Base-by-base conservation (phyloP, 2,329 filamentous ascomycete genomes). In the Stagonosporopsis rhizophila region DNA sequence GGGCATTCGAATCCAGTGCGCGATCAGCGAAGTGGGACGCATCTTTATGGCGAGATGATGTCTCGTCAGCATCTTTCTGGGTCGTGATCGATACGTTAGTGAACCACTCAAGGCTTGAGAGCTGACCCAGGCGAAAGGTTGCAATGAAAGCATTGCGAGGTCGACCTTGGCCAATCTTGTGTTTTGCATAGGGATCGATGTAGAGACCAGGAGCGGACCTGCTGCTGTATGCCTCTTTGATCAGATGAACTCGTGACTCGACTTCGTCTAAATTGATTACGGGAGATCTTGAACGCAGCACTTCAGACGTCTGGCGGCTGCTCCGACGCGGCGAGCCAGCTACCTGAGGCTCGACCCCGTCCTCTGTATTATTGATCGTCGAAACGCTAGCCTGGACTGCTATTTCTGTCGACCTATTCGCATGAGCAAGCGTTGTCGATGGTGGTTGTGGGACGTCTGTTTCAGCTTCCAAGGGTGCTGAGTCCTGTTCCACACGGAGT, bases 101-200 rank as follows among this genome's bases (percentile, higher is more conserved):
- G 35, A 73, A 80, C 75, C 78, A 80, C 0, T 67, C 62, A 3
- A 78, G 45, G 6, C 70, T 60, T 19, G 64, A 61, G 9, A 82
- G 62, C 6, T 65, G 59, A 15, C 59, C 40, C 14, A 72, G 72
- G 52, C 76, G 80, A 62, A 82, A 72, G 1, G 80, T 76, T 6
- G 73, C 77, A 25, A 82, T 75, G 20, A 77, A 66, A 8, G 77
- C 75, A 52, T 78, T 80, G 15, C 69, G 70, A 8, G 79, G 79
- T 25, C 79, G 72, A 22, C 80, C 80, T 37, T 69, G 67, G 22
- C 37, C 62, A 58, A 64, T 65, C 55, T 62, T 73, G 41, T 53
- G 66, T n/a, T 76, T 78, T 15, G 77, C 77, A 22, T 76, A 77
- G n/a, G 79, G 78, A 54, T 82, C 77, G 48, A 81, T 67, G 56